A percentile compares a stretch with the other conserved stretches of the same genome.
Evolutionary conservation across 2,329 filamentous ascomycete genomes (phyloP).

Genomic region (Scopulariopsis brevicaulis): DNA sequence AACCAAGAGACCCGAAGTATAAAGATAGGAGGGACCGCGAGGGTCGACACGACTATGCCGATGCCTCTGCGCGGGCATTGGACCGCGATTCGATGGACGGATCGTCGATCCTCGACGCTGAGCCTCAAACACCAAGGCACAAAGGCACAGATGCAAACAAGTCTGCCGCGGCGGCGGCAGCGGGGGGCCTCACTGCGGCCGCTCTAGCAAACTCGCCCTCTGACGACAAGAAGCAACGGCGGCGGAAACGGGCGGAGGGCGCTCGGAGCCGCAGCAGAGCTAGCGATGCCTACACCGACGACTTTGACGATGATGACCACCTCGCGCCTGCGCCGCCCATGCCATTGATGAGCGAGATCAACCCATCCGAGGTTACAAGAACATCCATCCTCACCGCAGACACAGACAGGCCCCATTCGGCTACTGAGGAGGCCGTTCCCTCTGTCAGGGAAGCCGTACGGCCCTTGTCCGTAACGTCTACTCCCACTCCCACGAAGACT

Average conservation of each 20-base stretch:
- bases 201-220: constrained; percentile 13
- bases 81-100: constrained; percentile 35
- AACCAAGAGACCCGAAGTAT: constrained; percentile 5
- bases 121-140: constrained; percentile 31
- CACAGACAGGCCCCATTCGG: constrained; percentile 61
- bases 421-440: constrained; percentile 40
- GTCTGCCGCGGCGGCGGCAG: constrained; percentile 29
- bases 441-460: background rate
- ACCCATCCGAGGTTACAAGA: constrained; percentile 77
- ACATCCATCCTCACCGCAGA: constrained; percentile 78
- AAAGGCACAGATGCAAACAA: constrained; percentile 29
- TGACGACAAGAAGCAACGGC: constrained; percentile 17
- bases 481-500: constrained; percentile 49
- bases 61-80: constrained; percentile 31
- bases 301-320: constrained; percentile 43
- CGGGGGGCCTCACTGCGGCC: constrained; percentile 18
- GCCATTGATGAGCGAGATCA: constrained; percentile 79
- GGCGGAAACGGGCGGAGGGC: constrained; percentile 39
- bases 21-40: constrained; percentile 29
- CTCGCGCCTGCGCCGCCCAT: constrained; percentile 57
- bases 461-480: constrained; percentile 34
- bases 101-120: constrained; percentile 22
- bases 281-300: constrained; percentile 33
- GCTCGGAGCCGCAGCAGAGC: constrained; percentile 30
- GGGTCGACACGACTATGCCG: constrained; percentile 41